A percentile compares a stretch with the other conserved stretches of the same genome.
phyloP scores from a whole-genome alignment of 345 rosid genomes.

The Sonneratia caseolaris region DNA sequence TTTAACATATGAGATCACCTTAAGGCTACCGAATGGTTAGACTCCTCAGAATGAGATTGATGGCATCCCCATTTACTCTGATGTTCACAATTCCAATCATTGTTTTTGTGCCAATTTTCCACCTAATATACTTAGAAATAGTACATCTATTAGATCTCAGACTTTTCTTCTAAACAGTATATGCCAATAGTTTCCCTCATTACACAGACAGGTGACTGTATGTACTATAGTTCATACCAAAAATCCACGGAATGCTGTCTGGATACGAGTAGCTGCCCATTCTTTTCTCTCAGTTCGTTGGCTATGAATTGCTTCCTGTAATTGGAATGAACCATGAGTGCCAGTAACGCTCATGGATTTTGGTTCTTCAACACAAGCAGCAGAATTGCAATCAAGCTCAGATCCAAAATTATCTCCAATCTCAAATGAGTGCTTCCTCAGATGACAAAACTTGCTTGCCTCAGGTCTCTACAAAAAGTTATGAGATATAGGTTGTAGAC shows the following conservation, averaged over 20 bases:
- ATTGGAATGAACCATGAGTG: slow-evolving; percentile 44
- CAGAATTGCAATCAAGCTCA: slow-evolving; percentile 34
- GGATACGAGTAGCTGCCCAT: slow-evolving; percentile 74
- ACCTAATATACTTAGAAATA: neutral
- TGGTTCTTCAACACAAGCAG: slow-evolving; percentile 22
- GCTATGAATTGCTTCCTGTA: slow-evolving; percentile 26
- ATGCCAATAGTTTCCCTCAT: neutral
- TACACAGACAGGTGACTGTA: neutral
- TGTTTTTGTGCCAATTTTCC: neutral
- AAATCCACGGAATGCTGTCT: slow-evolving; percentile 92
- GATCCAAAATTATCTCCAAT: slow-evolving; percentile 43
- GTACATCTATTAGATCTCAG: neutral
- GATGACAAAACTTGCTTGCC: slow-evolving; percentile 44
- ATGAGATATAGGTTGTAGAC: neutral
- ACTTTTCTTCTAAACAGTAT: neutral
- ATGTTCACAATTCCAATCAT: neutral
- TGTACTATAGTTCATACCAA: slow-evolving; percentile 38
- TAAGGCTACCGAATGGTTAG: neutral
- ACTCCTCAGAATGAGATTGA: neutral
- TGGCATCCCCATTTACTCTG: neutral
- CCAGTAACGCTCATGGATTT: slow-evolving; percentile 35
- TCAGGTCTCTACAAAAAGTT: slow-evolving; percentile 29
- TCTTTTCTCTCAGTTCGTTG: slow-evolving; percentile 41
- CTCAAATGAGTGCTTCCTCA: slow-evolving; percentile 57
- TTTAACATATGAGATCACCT: neutral